phyloP scores from a whole-genome alignment of 2,329 filamentous ascomycete genomes.

The Talaromyces sp. region DNA sequence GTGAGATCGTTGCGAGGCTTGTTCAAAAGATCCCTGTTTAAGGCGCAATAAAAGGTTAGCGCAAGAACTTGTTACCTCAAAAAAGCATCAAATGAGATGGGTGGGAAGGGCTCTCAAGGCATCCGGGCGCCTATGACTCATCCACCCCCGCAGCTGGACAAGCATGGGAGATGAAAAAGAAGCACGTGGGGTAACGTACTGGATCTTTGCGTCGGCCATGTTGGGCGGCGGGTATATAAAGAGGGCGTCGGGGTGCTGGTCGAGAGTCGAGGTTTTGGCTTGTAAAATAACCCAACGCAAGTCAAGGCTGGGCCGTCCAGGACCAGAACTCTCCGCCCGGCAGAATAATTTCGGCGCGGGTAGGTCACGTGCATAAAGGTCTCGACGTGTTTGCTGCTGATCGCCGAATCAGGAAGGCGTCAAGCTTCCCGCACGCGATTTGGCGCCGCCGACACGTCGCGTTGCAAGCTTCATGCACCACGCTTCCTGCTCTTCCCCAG shows the following conservation, averaged over 20 bases:
- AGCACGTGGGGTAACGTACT: slow-evolving; percentile 47
- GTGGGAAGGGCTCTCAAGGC: background rate
- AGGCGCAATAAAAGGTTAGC: slow-evolving; percentile 15
- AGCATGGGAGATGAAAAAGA: background rate
- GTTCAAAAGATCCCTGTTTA: slow-evolving; percentile 71
- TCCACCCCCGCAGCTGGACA: slow-evolving; percentile 2
- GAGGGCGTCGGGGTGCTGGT: slow-evolving; percentile 9
- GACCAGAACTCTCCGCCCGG: slow-evolving; percentile 5
- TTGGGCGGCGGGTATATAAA: slow-evolving; percentile 19
- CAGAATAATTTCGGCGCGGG: slow-evolving; percentile 3
- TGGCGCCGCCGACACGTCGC: slow-evolving; percentile 37
- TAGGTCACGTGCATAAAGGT: slow-evolving; percentile 24
- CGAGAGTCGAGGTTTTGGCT: background rate
- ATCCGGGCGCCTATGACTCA: slow-evolving; percentile 15
- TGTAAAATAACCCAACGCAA: slow-evolving; percentile 2
- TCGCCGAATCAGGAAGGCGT: background rate
- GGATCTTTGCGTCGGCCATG: slow-evolving; percentile 68
- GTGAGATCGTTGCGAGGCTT: slow-evolving; percentile 89
- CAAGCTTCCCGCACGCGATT: slow-evolving; percentile 23
- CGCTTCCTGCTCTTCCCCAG: slow-evolving; percentile 15
- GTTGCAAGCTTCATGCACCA: slow-evolving; percentile 18
- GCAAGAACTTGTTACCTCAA: slow-evolving; percentile 21
- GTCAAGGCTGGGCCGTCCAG: slow-evolving; percentile 2
- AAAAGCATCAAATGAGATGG: slow-evolving; percentile 10
- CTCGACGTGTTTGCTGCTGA: slow-evolving; percentile 8